A percentile compares a stretch with the other conserved stretches of the same genome.
These are phyloP conservation scores for Stenocarpella maydis DNA, from an alignment of 2,329 filamentous ascomycete species.

Conservation along the genomic window DNA sequence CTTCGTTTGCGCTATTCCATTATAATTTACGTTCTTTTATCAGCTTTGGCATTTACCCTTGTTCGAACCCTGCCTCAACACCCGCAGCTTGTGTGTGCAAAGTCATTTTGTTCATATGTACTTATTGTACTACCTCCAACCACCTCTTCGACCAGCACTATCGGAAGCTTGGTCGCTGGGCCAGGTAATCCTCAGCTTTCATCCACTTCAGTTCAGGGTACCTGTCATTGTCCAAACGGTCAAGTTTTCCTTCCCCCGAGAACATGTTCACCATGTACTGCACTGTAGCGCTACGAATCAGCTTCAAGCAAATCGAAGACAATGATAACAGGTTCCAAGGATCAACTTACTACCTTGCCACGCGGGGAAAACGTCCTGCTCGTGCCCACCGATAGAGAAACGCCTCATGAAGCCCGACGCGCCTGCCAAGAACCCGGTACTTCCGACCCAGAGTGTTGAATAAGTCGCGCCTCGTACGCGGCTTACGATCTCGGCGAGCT, in stretches of 20 bases:
- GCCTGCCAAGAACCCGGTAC: slow-evolving; percentile 32
- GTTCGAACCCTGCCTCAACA: too few species aligned
- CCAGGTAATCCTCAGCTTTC: slow-evolving; percentile 28
- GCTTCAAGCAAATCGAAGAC: background rate
- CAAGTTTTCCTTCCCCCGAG: slow-evolving; percentile 35
- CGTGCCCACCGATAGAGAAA: slow-evolving; percentile 32
- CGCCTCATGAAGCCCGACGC: slow-evolving; percentile 30
- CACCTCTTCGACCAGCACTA: background rate
- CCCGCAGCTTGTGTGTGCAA: background rate
- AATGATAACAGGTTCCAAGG: background rate
- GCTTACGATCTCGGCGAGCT: slow-evolving; percentile 29
- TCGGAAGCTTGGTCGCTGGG: background rate
- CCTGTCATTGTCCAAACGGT: slow-evolving; percentile 35
- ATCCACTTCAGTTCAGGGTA: slow-evolving; percentile 37
- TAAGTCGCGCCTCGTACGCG: slow-evolving; percentile 20
- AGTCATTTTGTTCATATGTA: background rate
- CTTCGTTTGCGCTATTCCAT: background rate
- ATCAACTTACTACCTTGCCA: slow-evolving; percentile 35
- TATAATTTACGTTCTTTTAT: background rate
- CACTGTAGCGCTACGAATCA: slow-evolving; percentile 9
- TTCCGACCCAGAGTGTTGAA: slow-evolving; percentile 33
- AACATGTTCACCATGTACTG: slow-evolving; percentile 37
- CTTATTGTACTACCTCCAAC: too few species aligned
- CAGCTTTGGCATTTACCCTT: background rate
- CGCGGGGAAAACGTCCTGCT: slow-evolving; percentile 33